Base-by-base conservation (phyloP, 768 basidiomycete genomes). In the Termitomyces sp. region DNA sequence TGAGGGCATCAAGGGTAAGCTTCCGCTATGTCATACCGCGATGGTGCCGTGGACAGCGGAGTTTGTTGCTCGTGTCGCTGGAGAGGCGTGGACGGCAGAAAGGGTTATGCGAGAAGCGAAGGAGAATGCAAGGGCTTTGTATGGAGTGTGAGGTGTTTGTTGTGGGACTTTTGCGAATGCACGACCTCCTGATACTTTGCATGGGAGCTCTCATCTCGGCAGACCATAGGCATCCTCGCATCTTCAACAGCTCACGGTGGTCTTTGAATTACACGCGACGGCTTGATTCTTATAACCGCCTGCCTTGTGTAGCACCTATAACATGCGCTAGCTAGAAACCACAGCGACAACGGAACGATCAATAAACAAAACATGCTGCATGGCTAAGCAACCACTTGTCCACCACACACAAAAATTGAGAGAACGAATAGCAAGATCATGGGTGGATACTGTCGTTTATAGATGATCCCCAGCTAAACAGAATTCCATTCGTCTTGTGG, bases 381-480 rank as follows among this genome's bases (percentile, higher is more conserved):
- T n/a, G n/a, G n/a, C n/a, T n/a, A n/a, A n/a, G n/a, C n/a, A n/a
- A n/a, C n/a, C n/a, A n/a, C n/a, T n/a, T n/a, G n/a, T 28, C 28
- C 28, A 4, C 28, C 28, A 28, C 28, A 28, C 4, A 28, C 28
- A 28, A 28, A 28, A 28, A 28, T 28, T n/a, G n/a, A n/a, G 28
- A 28, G 28, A 28, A 28, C 28, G 4, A 28, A 28, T 28, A 2
- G 28, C 28, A 28, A 28, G 28, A 28, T 28, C 28, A 28, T 28
- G 28, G 28, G 28, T 28, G 28, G 92, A 70, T 96, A 88, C 71
- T 98, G 96, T 70, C 98, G 96, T 78, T 99, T 98, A 83, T 98
- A 98, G 63, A 99, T 99, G 71, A 99, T 98, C 38, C 97, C 97
- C 16, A 99, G 83, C 97, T 88, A 79, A 98, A 99, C 33, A 96